These are phyloP conservation scores for Podaxis sp. DNA, from an alignment of 768 basidiomycete species.

Conservation along the genomic window DNA sequence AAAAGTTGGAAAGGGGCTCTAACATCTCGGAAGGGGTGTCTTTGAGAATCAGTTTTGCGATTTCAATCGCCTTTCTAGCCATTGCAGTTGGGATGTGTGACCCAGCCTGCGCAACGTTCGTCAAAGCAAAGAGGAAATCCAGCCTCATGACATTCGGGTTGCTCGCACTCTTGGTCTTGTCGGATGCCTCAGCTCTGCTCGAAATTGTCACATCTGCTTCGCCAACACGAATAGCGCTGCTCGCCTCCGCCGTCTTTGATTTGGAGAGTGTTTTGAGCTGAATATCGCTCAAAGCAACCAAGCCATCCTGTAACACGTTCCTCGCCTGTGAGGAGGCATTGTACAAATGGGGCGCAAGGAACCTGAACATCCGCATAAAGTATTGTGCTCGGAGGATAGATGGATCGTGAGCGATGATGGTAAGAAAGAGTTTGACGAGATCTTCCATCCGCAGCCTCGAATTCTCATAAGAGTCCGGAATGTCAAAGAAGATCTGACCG, in stretches of 20 bases:
- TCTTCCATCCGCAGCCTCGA: conserved; percentile 59
- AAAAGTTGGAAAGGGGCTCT: conserved; percentile 46
- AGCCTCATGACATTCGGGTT: conserved; percentile 58
- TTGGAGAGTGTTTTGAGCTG: conserved; percentile 45
- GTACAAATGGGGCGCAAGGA: conserved; percentile 57
- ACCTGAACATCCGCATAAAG: conserved; percentile 63
- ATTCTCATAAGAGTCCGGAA: conserved; percentile 62
- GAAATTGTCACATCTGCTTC: conserved; percentile 23
- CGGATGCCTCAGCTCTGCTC: conserved; percentile 35
- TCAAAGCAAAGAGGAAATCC: conserved; percentile 61
- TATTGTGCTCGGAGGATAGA: conserved; percentile 65
- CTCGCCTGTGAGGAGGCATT: conserved; percentile 52
- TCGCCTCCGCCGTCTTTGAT: conserved; percentile 41
- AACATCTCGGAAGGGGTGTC: conserved; percentile 42
- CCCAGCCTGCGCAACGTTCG: conserved; percentile 49
- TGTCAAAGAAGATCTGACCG: conserved; percentile 39
- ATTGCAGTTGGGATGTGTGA: conserved; percentile 40
- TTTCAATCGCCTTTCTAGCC: conserved; percentile 51
- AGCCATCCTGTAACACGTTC: conserved; percentile 61
- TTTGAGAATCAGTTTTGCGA: conserved; percentile 55
- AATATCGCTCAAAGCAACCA: conserved; percentile 63
- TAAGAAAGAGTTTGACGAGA: conserved; percentile 70
- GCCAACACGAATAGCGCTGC: conserved; percentile 30
- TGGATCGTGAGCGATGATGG: conserved; percentile 77
- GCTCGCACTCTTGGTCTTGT: conserved; percentile 49